Percentiles rank a stretch among this genome's conserved stretches.
Evolutionary conservation across 352 stramenopile species (phyloP).

Genomic region (Globisporangium parvum): DNA sequence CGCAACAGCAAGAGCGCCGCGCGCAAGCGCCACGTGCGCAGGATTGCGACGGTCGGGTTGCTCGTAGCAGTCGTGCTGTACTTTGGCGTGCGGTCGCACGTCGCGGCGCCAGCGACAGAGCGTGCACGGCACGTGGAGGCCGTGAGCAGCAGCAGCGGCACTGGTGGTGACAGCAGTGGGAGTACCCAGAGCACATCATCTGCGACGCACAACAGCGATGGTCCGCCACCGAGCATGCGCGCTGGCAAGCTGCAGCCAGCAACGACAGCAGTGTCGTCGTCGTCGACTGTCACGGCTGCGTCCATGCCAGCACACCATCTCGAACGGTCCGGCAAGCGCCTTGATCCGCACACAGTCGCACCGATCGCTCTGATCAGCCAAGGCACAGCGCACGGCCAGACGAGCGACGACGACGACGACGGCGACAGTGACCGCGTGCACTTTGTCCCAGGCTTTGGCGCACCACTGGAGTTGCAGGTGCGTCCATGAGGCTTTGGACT

Average conservation of each 20-base stretch:
- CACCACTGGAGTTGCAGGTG: conserved; percentile 61
- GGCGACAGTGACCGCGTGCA: conserved; percentile 35
- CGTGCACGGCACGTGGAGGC: not conserved
- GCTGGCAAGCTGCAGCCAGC: not conserved
- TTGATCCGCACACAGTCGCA: not conserved
- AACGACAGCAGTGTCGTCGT: conserved; percentile 7
- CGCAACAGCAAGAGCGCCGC: not conserved
- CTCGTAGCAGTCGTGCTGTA: conserved; percentile 11
- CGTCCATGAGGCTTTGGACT: conserved; percentile 6
- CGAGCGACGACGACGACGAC: conserved; percentile 6
- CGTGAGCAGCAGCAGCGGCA: not conserved
- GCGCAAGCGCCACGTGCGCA: conserved; percentile 19
- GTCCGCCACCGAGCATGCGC: not conserved
- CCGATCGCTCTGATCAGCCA: conserved; percentile 8
- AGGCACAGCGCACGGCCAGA: conserved; percentile 2
- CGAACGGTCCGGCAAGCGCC: not conserved
- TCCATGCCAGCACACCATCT: conserved; percentile 3
- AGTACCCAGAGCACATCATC: not conserved
- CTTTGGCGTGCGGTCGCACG: conserved; percentile 4
- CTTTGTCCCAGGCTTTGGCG: conserved; percentile 65
- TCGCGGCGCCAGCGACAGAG: not conserved
- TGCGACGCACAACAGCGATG: not conserved
- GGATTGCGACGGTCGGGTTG: conserved; percentile 16
- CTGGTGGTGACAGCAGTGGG: conserved; percentile 10
- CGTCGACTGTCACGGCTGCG: not conserved